These are phyloP conservation scores for Colletotrichum graminicola DNA, from an alignment of 2,329 filamentous ascomycete genomes.

Conservation along the genomic window DNA sequence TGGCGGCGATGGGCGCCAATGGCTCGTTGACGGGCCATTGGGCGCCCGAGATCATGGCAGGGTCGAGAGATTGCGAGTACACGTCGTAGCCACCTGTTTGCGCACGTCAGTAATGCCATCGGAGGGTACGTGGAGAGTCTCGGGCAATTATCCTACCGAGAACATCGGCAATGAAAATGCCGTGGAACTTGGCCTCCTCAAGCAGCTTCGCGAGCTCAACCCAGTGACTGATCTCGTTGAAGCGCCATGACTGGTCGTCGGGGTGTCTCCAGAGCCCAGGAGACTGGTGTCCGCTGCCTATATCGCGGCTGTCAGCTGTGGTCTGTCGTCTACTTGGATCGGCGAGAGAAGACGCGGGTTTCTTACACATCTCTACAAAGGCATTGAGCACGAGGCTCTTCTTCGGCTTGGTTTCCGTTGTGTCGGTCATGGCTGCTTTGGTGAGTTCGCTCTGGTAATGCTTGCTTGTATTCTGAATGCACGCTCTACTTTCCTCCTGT, in stretches of 20 bases:
- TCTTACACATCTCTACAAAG: constrained; percentile 56
- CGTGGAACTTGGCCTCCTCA: constrained; percentile 73
- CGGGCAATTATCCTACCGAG: constrained; percentile 55
- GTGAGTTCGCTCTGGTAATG: not conserved
- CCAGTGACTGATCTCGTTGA: constrained; percentile 73
- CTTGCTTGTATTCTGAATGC: not conserved
- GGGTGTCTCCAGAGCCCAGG: constrained; percentile 70
- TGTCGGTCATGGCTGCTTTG: constrained; percentile 25
- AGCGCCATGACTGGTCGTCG: constrained; percentile 71
- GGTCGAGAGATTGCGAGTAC: constrained; percentile 71
- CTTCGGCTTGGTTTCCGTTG: constrained; percentile 45
- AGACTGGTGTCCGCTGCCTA: constrained; percentile 60
- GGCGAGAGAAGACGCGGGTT: not conserved
- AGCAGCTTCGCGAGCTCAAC: constrained; percentile 69
- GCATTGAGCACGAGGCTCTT: constrained; percentile 59
- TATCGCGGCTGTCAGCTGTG: not conserved
- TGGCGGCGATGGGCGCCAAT: constrained; percentile 72
- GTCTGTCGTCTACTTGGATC: not conserved
- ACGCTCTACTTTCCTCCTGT: too few relatives aligned
- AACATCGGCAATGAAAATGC: constrained; percentile 76
- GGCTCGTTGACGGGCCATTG: constrained; percentile 81
- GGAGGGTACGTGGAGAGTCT: not conserved
- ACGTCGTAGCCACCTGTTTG: constrained; percentile 73
- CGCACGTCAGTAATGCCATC: not conserved
- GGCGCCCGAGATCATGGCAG: constrained; percentile 71